These are phyloP conservation scores for Verbena officinalis DNA, from an alignment of 257 asterid species.

Conservation along the genomic window DNA sequence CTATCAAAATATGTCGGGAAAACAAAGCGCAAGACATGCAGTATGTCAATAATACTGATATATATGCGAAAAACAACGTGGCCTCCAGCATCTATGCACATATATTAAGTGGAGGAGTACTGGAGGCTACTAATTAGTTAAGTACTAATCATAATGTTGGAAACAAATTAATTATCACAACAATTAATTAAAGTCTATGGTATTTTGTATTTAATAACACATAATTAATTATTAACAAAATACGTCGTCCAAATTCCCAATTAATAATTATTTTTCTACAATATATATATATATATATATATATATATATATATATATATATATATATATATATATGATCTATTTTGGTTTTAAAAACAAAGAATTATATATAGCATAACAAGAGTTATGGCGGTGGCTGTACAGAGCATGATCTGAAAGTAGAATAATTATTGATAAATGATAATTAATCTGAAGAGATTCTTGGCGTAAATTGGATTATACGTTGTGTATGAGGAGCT, in stretches of 20 bases:
- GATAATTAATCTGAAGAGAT: background rate
- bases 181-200: background rate
- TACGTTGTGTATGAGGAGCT: slow-evolving; percentile 10
- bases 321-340: too few relatives aligned
- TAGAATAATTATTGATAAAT: background rate
- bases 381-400: slow-evolving; percentile 13
- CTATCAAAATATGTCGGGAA: background rate
- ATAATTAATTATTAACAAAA: too few relatives aligned
- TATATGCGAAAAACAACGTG: background rate
- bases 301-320: too few relatives aligned
- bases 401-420: background rate
- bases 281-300: too few relatives aligned
- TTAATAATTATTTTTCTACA: too few relatives aligned
- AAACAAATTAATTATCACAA: background rate
- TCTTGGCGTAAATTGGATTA: slow-evolving; percentile 27
- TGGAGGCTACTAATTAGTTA: background rate
- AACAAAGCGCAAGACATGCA: background rate
- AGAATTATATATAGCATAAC: background rate
- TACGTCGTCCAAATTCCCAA: too few relatives aligned
- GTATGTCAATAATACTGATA: background rate
- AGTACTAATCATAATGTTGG: background rate
- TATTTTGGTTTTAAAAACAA: too few relatives aligned
- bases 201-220: background rate
- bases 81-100: slow-evolving; percentile 5
- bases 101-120: too few relatives aligned